A percentile compares a stretch with the other conserved stretches of the same genome.
These are phyloP conservation scores for Penstemon eatonii DNA, from an alignment of 257 asterid species.

Conservation along the genomic window DNA sequence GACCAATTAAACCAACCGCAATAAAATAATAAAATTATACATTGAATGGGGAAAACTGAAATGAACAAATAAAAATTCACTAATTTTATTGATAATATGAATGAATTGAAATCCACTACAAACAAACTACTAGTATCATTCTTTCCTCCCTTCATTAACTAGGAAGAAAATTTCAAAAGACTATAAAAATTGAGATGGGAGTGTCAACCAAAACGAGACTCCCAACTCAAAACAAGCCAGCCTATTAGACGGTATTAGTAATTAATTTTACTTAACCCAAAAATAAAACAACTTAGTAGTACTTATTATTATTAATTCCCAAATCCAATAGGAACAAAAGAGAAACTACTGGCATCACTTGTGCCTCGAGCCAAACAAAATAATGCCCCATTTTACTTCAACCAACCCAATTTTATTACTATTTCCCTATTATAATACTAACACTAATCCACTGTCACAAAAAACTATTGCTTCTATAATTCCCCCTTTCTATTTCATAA, in stretches of 20 bases:
- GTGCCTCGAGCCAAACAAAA: slow-evolving; percentile 41
- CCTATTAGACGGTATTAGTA: slow-evolving; percentile 26
- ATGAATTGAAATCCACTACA: slow-evolving; percentile 22
- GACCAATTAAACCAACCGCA: slow-evolving; percentile 29
- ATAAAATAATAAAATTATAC: neutral
- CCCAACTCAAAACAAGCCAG: slow-evolving; percentile 30
- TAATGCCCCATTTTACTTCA: slow-evolving; percentile 23
- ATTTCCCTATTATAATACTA: neutral
- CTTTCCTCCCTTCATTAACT: slow-evolving; percentile 15
- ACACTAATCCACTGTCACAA: slow-evolving; percentile 22
- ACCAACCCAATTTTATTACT: slow-evolving; percentile 26
- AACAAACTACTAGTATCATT: slow-evolving; percentile 15
- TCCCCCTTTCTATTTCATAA: neutral
- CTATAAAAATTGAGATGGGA: slow-evolving; percentile 25
- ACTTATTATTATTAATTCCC: slow-evolving; percentile 11
- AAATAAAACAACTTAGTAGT: slow-evolving; percentile 5
- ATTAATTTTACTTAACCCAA: slow-evolving; percentile 1
- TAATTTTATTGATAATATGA: neutral
- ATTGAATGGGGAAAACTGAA: neutral
- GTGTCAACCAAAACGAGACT: slow-evolving; percentile 45
- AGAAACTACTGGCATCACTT: slow-evolving; percentile 32
- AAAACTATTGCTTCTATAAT: neutral
- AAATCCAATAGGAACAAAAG: slow-evolving; percentile 25
- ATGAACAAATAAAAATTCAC: neutral
- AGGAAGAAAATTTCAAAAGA: neutral